Evolutionary conservation across 2,329 filamentous ascomycete genomes (phyloP), one percentile per base, ranked within the genome.

Genomic region (Torrubiellomyces zombiae): DNA sequence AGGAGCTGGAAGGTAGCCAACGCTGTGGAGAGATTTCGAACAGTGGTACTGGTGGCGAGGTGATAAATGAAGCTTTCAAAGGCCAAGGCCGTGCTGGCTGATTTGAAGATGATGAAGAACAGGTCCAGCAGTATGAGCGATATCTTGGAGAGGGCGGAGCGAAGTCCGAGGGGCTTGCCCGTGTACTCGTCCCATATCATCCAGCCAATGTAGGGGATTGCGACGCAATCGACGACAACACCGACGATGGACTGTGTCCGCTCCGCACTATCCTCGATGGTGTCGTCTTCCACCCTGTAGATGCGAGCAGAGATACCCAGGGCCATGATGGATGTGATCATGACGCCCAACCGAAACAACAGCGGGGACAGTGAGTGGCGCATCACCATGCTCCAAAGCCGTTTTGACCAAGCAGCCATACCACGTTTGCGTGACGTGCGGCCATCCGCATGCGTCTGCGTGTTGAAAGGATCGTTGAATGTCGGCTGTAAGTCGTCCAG

Each of bases 161-260:
- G 77, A 31, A 98, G 58, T 2, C 89, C 89, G 12, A 98, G 60
- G 13, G 91, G 89, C 46, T 91, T 91, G 16, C 82, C 81, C 5
- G 81, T 89, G 53, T 94, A 95, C 54, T 98, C 89, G 45, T 98
- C 89, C 55, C 75, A 92, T 14, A 85, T 91, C 55, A 95, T 89
- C 53, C 93, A 95, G 24, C 79, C 56, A 28, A 91, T 76, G 51
- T 95, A 98, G 3, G 86, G 71, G 30, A 95, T 65, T 3, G 89
- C 86, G 9, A 95, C 65, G 6, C 76, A 72, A 50, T 95, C 86
- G 19, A 98, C 79, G 18, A 81, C 69, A 27, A 95, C 75, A 16
- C 86, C 86, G 55, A 95, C 83, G 30, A 83, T 67, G 6, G 82
- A 78, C 25, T 89, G 91, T 19, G 76, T 70, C 16, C 67, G 71